Evolutionary conservation across 164 flowering plant species (phyloP), one percentile per base, ranked within the genome.

Genomic region (Cinnamomum micranthum): DNA sequence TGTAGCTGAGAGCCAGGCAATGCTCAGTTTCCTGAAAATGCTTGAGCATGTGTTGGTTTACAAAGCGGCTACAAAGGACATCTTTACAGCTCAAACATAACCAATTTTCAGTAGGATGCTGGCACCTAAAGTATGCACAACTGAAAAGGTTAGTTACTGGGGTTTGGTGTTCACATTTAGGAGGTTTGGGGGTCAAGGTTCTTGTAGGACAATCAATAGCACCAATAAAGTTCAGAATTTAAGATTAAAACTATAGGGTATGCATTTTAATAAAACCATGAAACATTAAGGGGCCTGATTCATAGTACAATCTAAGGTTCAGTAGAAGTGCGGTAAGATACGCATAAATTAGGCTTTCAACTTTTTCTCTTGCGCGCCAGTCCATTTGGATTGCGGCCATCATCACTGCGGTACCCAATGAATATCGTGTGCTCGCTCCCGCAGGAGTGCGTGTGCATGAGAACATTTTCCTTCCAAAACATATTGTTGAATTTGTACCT

Each of bases 31-130:
- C 79, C 79, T 83, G 87, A 79, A 79, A 91, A 82, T 95, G 98
- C 79, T 87, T 81, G 47, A 93, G 87, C 97, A 95, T 95, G 77
- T 95, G 97, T 81, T 85, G 86, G 81, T 91, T 95, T 67, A 95
- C 87, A 70, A 92, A 95, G 47, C 97, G 94, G 80, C 98, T 90
- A 76, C 97, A 92, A 4, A 95, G 82, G 24, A 92, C 97, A 23
- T 89, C 91, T 81, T 90, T 90, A 52, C 98, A 94, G 82, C 86
- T 82, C 75, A 95, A 78, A 74, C 98, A 95, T 73, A 91, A 69
- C 97, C 98, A 95, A 71, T 92, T 95, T 82, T 95, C 98, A 11
- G 73, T 66, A 0, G 89, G 93, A 80, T 91, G 83, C 10, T 87
- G 71, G 76, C 95, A 95, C 88, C 97, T 92, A 28, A 64, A 74